Base-by-base conservation (phyloP, 2,329 filamentous ascomycete genomes). In the Sphaceloma murrayae region DNA sequence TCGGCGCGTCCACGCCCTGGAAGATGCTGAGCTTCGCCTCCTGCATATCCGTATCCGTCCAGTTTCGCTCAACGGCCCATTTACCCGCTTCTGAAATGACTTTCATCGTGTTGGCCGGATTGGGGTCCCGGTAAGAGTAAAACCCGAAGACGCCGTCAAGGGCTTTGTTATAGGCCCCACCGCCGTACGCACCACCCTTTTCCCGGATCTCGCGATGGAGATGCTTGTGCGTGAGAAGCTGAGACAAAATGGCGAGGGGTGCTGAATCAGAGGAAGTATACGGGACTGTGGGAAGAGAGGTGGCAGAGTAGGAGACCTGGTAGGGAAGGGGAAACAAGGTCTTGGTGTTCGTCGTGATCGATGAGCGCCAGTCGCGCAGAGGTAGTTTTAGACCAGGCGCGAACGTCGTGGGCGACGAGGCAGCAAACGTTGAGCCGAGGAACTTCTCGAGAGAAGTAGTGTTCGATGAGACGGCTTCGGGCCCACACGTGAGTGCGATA, bases 141-240 rank as follows among this genome's bases (percentile, higher is more conserved):
- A 95, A 93, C 11, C 86, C 86, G 54, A 98, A 96, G 1, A 94
- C 63, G 17, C 88, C 89, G 53, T 85, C 82, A 5, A 94, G 67
- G 0, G 82, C 77, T 17, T 80, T 78, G 33, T 83, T 81, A 60
- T 86, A 89, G 1, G 91, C 89, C 10, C 88, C 87, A 16, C 86
- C 91, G 33, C 91, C 91, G 54, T 98, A 98, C 0, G 91, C 91
- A 27, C 91, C 91, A 22, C 91, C 91, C 65, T 96, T 96, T 60
- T 98, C 91, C 45, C 91, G 84, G 52, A 98, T 95, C 63, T 96
- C 91, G 53, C 94, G 89, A 60, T 98, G 91, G 19, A 98, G 72
- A 58, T 95, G 85, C 64, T 94, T 95, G 67, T 98, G 89, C 0
- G 89, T 96, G 22, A 98, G 75, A 13, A 98, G 77, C 60, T 95